Evolutionary conservation across 345 rosid species (phyloP).

Genomic region (Eucalyptus pumila): DNA sequence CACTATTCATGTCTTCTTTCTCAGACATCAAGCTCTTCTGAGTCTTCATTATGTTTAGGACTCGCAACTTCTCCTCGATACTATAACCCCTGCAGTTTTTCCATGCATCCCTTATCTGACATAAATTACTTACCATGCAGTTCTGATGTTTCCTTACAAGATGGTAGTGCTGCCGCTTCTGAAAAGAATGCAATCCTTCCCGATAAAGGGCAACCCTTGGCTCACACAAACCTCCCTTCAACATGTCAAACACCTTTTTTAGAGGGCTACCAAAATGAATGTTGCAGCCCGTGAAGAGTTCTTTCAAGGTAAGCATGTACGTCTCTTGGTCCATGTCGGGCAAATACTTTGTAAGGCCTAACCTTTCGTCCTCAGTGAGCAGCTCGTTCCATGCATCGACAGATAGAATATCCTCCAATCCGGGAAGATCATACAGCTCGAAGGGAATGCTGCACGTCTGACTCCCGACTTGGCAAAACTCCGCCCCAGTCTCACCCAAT

Average conservation of each 20-base stretch:
- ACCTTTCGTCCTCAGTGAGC: conserved; percentile 74
- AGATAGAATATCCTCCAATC: conserved; percentile 66
- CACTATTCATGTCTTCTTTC: conserved; percentile 57
- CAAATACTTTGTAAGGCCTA: conserved; percentile 51
- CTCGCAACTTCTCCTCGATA: conserved; percentile 83
- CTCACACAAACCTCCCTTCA: conserved; percentile 91
- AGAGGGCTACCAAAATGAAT: conserved; percentile 89
- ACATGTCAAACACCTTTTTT: conserved; percentile 69
- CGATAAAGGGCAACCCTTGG: conserved; percentile 89
- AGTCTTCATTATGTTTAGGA: conserved; percentile 70
- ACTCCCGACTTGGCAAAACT: conserved; percentile 80
- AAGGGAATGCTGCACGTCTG: conserved; percentile 80
- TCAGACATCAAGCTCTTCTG: conserved; percentile 76
- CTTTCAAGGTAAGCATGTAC: conserved; percentile 55
- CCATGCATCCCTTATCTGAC: conserved; percentile 93
- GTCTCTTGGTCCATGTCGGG: conserved; percentile 82
- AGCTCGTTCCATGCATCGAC: conserved; percentile 92
- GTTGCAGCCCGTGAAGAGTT: conserved; percentile 65
- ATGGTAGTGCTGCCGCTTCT: conserved; percentile 72
- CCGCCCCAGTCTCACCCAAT: conserved; percentile 79
- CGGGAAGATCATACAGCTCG: conserved; percentile 76
- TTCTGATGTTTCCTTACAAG: conserved; percentile 76
- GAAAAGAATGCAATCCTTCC: conserved; percentile 62
- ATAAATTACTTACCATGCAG: conserved; percentile 56
- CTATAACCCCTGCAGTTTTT: conserved; percentile 64